Base-by-base conservation (phyloP, 116 monocot species). In the Iris pallida region DNA sequence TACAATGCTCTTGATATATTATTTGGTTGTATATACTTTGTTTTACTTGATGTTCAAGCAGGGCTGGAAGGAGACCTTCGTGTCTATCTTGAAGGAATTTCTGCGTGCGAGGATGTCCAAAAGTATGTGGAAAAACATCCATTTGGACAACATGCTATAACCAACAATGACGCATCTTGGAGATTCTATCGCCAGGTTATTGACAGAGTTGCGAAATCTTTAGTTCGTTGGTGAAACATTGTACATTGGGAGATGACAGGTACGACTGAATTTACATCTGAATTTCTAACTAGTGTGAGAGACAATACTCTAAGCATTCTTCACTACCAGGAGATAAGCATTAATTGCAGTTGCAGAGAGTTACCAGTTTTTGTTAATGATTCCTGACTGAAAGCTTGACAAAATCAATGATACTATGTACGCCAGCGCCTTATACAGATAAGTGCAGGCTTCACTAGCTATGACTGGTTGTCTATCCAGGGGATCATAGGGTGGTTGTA, bases 41-140 rank as follows among this genome's bases (percentile, higher is more conserved):
- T 57, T 69, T 56, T 2, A n/a, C 45, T 18, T 52, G 16, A 48
- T 8, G 13, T 18, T 44, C 17, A 41, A 61, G 40, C 83, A 97
- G 97, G 93, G 5, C 83, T 79, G 3, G 85, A 75, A 63, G 98
- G 98, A 65, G 85, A 90, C 67, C 71, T 98, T 45, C 78, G 83
- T 59, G 59, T 78, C 65, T 98, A 84, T 77, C 71, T 93, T 45
- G 93, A 98, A 77, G 77, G 76, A 4, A 11, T 98, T 40, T 76
- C 81, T 4, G 63, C 47, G 70, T 83, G 82, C 42, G 71, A 79
- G 54, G 78, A 93, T 75, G 90, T 93, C 47, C 98, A 77, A 75
- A n/a, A 45, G 11, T 92, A 81, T 59, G 90, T 98, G 19, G 49
- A 67, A 69, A 63, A 76, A 42, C 63, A 90, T 41, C 75, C 87